Evolutionary conservation across 176 grass and related monocot genomes (phyloP).

Genomic region (Phyllostachys edulis): DNA sequence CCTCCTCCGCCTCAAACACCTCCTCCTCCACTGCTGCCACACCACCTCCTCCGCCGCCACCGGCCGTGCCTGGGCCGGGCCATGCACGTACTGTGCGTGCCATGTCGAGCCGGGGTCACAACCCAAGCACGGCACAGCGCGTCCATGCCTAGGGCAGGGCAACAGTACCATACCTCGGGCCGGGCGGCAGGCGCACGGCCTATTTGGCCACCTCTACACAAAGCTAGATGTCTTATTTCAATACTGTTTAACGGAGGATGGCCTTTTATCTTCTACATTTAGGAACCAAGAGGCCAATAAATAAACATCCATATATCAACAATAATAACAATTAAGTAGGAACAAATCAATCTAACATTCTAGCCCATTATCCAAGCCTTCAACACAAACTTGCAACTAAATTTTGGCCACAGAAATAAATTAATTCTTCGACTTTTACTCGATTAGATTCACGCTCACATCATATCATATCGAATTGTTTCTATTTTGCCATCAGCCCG

Average conservation of each 20-base stretch:
- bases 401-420: too few species aligned
- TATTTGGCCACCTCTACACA: not conserved
- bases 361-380: not conserved
- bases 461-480: not conserved
- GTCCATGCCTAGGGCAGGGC: too few species aligned
- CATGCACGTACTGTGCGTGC: too few species aligned
- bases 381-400: not conserved
- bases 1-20: too few species aligned
- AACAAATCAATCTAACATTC: not conserved
- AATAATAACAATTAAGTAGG: not conserved
- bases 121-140: too few species aligned
- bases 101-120: too few species aligned
- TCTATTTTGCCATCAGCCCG: not conserved
- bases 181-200: too few species aligned
- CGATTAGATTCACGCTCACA: not conserved
- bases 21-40: too few species aligned
- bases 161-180: too few species aligned
- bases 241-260: not conserved
- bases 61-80: too few species aligned
- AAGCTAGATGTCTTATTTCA: not conserved
- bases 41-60: too few species aligned
- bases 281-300: not conserved
- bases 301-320: not conserved
- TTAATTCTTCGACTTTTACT: not conserved
- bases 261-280: not conserved